Base-by-base conservation (phyloP, 2,329 filamentous ascomycete species). In the Cladosporium phlei region DNA sequence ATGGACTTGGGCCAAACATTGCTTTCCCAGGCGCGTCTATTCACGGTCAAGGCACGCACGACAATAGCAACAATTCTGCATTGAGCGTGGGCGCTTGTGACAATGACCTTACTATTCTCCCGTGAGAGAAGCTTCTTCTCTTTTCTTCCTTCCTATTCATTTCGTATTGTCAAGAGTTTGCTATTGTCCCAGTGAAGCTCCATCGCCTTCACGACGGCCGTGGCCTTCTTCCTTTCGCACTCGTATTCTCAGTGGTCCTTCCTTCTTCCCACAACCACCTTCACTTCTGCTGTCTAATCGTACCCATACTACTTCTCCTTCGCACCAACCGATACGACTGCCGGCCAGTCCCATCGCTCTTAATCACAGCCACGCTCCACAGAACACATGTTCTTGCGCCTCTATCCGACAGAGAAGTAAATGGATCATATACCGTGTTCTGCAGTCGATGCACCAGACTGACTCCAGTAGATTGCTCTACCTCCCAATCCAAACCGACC, bases 171-270 rank as follows among this genome's bases (percentile, higher is more conserved):
- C 56, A 40, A 39, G 58, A 64, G 60, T 58, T 57, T 64, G 54
- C 57, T 66, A 65, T 67, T 70, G 65, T 64, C 38, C 40, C 48
- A 34, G 47, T 40, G 52, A 54, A 59, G 61, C 60, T 53, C 54
- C 52, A 52, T 53, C 45, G 55, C 56, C 58, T 58, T 56, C 50
- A 48, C n/a, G n/a, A n/a, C 54, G 59, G 59, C 50, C 52, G 51
- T 52, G 55, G 48, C 46, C 44, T 46, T 51, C 38, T 42, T 52
- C 46, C 39, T 50, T 51, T 40, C 39, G 50, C 29, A 33, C 49
- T 53, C 39, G 52, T 51, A 42, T 30, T 46, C 42, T 42, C 37
- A 46, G 49, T 54, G 46, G 40, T 49, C 53, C 53, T 22, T 28
- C 25, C 29, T 17, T 44, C n/a, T 11, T 34, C 28, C 35, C n/a